A percentile compares a stretch with the other conserved stretches of the same genome.
Conservation (phyloP, 441 rosid species). For the Gossypium lobatum region DNA sequence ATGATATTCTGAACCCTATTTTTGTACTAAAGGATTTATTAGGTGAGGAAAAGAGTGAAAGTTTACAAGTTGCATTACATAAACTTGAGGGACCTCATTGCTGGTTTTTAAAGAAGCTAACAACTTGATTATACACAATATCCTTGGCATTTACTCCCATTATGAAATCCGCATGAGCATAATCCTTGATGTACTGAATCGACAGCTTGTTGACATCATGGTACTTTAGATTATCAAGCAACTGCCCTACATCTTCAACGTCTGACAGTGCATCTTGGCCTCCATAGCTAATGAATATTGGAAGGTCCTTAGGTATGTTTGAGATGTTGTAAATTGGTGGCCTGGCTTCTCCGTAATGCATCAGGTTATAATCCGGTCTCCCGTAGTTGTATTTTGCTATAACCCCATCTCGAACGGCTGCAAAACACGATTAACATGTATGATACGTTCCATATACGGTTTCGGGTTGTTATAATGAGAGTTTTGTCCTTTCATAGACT, state of each 20-base stretch:
- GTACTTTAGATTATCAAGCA: slow-evolving; percentile 56
- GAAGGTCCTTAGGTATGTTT: slow-evolving; percentile 58
- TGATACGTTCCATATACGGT: background rate
- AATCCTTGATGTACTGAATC: slow-evolving; percentile 52
- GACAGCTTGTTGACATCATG: slow-evolving; percentile 58
- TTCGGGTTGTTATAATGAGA: background rate
- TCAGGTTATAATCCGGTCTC: slow-evolving; percentile 30
- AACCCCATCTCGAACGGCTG: slow-evolving; percentile 60
- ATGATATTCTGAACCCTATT: too few relatives aligned
- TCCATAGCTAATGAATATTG: slow-evolving; percentile 82
- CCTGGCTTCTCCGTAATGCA: slow-evolving; percentile 46
- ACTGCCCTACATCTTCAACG: slow-evolving; percentile 44
- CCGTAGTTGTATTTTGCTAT: slow-evolving; percentile 73
- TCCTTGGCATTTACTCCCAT: slow-evolving; percentile 84
- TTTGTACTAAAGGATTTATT: background rate
- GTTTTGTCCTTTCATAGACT: slow-evolving; percentile 11
- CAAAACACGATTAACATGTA: background rate
- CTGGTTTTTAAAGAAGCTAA: slow-evolving; percentile 50
- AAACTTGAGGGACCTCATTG: slow-evolving; percentile 9
- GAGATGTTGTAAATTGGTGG: slow-evolving; percentile 81
- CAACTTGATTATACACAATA: slow-evolving; percentile 51
- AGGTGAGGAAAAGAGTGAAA: background rate
- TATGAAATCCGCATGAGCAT: slow-evolving; percentile 84
- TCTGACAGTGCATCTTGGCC: slow-evolving; percentile 67
- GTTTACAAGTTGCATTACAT: background rate